Evolutionary conservation across 805 yeast species (phyloP), one percentile per base, ranked within the genome.

Genomic region (Yamadazyma takamatsuzukensis): DNA sequence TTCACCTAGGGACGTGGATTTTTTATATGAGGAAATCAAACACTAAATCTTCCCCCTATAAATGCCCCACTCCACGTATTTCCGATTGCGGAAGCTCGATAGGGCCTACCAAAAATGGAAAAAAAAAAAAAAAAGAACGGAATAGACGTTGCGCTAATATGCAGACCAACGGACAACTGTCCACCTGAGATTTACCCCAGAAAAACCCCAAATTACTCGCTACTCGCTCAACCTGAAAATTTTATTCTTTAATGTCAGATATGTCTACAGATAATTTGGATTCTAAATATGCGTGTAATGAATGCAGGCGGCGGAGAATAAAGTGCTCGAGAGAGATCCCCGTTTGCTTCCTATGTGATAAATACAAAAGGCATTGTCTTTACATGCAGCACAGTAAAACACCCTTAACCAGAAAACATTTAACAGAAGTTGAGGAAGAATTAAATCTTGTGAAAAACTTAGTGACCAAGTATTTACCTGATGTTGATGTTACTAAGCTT

Each of bases 381-480:
- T 45, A 45, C 21, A 39, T 36, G 21, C 30, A 27, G 11, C 41
- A 36, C 16, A 27, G 35, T 15, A 40, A 37, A 28, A 42, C 45
- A 2, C 49, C 49, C 8, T 26, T 45, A 15, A 45, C 49, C 1
- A 33, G 49, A 27, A 42, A 36, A 23, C 47, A 45, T 23, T 24
- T 45, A 15, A 45, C 49, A 6, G 47, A 43, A 34, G 49, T 45
- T 2, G 49, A 45, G 18, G 45, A 38, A 29, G 49, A 45, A 22
- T 30, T 45, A 10, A 10, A 15, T 5, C 6, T 45, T 2, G 17
- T 37, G 9, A 43, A 32, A 18, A 24, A 26, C 14, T 23, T 45
- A 6, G 14, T 45, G 18, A 11, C 15, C 10, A 30, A 25, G 15
- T 29, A 33, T 27, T 15, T 37, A 8, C 48, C 48, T 7, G 34